A percentile compares a stretch with the other conserved stretches of the same genome.
Evolutionary conservation across 768 basidiomycete genomes (phyloP).

Genomic region (Mycena maculata): DNA sequence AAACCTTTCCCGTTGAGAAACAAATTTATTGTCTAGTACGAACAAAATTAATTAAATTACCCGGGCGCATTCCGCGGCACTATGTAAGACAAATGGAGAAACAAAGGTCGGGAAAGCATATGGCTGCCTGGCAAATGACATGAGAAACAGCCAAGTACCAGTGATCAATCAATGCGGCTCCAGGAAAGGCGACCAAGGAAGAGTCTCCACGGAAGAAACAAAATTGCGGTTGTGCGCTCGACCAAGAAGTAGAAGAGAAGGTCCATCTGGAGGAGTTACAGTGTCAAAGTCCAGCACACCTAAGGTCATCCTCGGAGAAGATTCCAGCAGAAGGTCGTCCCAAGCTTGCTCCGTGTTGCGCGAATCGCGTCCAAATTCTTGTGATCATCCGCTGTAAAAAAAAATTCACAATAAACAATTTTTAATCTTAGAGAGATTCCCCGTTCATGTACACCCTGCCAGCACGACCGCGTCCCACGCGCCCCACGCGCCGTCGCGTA

Average conservation of each 20-base stretch:
- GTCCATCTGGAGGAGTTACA: too few species aligned
- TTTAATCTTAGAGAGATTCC: conserved; percentile 22
- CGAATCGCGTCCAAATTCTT: too few species aligned
- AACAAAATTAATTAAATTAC: too few species aligned
- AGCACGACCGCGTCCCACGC: background rate
- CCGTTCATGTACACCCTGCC: conserved; percentile 4
- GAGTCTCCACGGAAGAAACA: background rate
- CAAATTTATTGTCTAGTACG: too few species aligned
- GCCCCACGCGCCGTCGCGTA: background rate
- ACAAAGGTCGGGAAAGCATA: too few species aligned
- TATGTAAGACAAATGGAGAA: too few species aligned
- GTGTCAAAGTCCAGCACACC: too few species aligned
- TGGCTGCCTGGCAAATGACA: too few species aligned
- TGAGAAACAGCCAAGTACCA: too few species aligned
- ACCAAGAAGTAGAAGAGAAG: background rate
- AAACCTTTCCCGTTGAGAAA: too few species aligned
- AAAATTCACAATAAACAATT: conserved; percentile 16
- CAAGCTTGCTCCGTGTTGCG: background rate
- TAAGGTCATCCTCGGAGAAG: background rate
- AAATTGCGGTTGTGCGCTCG: background rate
- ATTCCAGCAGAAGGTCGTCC: background rate
- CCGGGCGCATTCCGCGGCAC: too few species aligned
- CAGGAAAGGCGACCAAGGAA: background rate
- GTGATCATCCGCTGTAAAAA: conserved; percentile 11
- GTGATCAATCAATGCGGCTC: background rate